These are phyloP conservation scores for Corynespora cassiicola DNA, from an alignment of 2,329 filamentous ascomycete species.

Conservation along the genomic window DNA sequence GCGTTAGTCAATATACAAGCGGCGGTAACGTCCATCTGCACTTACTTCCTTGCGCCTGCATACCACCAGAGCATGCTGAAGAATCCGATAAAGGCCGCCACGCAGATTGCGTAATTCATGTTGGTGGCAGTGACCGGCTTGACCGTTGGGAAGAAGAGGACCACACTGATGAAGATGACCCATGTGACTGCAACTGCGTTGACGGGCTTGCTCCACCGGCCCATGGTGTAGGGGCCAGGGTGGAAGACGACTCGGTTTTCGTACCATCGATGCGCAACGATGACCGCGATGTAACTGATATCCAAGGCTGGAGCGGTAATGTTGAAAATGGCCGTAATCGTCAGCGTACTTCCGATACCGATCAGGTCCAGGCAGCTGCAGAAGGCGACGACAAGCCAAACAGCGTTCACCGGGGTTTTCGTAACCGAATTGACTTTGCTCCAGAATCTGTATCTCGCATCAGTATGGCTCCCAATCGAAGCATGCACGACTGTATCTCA, in stretches of 20 bases:
- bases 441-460: conserved; percentile 53
- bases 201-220: conserved; percentile 60
- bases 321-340: conserved; percentile 58
- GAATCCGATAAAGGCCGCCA: conserved; percentile 56
- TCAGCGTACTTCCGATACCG: conserved; percentile 57
- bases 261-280: conserved; percentile 64
- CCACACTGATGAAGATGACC: conserved; percentile 67
- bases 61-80: conserved; percentile 56
- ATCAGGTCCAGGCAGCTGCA: conserved; percentile 60
- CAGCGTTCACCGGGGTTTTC: conserved; percentile 66
- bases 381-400: conserved; percentile 69
- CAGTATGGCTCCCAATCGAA: conserved; percentile 18
- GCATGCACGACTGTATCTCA: conserved; percentile 33
- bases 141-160: conserved; percentile 61
- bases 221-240: conserved; percentile 65
- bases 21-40: conserved; percentile 4
- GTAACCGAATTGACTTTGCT: conserved; percentile 61
- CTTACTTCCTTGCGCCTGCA: conserved; percentile 46
- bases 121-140: conserved; percentile 51
- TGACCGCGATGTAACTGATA: conserved; percentile 66
- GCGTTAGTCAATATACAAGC: conserved; percentile 11
- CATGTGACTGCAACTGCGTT: conserved; percentile 65
- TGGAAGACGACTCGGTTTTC: conserved; percentile 60
- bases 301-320: conserved; percentile 55
- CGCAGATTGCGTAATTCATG: conserved; percentile 58